Base-by-base conservation (phyloP, 2,329 filamentous ascomycete species). In the Fonsecaea erecta region DNA sequence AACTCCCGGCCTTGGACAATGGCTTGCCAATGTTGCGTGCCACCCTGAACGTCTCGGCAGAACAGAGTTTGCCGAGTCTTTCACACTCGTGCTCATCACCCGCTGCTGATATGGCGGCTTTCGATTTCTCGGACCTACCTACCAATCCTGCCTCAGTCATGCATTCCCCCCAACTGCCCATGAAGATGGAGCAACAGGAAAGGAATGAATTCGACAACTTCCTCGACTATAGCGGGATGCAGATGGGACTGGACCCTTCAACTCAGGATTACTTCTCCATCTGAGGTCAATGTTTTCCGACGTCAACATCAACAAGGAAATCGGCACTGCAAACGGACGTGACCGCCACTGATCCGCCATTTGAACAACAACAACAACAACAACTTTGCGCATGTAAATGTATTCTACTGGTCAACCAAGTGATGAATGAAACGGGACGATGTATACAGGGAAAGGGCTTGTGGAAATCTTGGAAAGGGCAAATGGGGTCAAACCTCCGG, bases 181-280 rank as follows among this genome's bases (percentile, higher is more conserved):
- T 61, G 43, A 72, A 69, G 68, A 62, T 67, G 16, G 62, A 63
- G 26, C 43, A 51, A 24, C 43, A 52, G n/a, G 66, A 67, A 5
- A 58, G 65, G 21, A 72, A 70, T 40, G 71, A 73, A 8, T 73
- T 73, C 43, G 71, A 73, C 59, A 67, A 64, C 28, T 71, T 73
- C 54, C 63, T 73, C 43, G 71, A 73, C 55, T 72, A 71, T 59
- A 67, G 67, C 24, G 48, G 64, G 43, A 68, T 71, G 62, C 65
- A 68, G 28, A 61, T 71, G 60, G 64, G 64, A 11, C 30, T 71
- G 24, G 69, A 71, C 51, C 30, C 63, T n/a, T 60, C 62, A 12
- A 32, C 51, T n/a, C 68, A 71, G 40, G 66, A 68, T 24, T 71
- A 70, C 66, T 71, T 71, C 52, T 52, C 56, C 40, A 51, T 69